Base-by-base conservation (phyloP, 495 filamentous ascomycete genomes). In the Poronia punctata region DNA sequence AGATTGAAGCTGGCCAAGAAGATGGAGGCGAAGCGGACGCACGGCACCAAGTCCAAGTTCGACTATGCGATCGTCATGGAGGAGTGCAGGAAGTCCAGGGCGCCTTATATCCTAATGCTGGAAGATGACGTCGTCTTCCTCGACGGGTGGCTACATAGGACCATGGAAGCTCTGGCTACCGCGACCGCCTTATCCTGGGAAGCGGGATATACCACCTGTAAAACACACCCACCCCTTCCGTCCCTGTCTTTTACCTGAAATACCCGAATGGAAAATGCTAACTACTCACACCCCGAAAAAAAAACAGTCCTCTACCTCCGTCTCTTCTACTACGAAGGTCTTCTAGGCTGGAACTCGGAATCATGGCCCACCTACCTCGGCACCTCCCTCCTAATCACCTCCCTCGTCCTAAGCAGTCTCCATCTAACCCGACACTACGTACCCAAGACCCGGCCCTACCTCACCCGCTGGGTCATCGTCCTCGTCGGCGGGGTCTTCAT, bases 261-360 rank as follows among this genome's bases (percentile, higher is more conserved):
- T n/a, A n/a, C n/a, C n/a, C n/a, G n/a, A n/a, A n/a, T n/a, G n/a
- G n/a, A n/a, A n/a, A n/a, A n/a, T n/a, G n/a, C n/a, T n/a, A n/a
- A n/a, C n/a, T n/a, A n/a, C n/a, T n/a, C n/a, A n/a, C n/a, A n/a
- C n/a, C n/a, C n/a, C n/a, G n/a, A n/a, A n/a, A 14, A 1, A 24
- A 16, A 4, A 11, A 24, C 14, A 54, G 46, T 44, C 42, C 32
- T 79, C 3, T 79, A 78, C 40, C 57, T 81, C 14, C 69, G 75
- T 3, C 60, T 79, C 3, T 81, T 81, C 55, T 75, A 76, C 50
- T 74, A 70, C 5, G 74, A 77, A 49, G 62, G 67, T 29, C 66
- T 70, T 17, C 60, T 74, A 10, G 74, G 74, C 15, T 78, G 73
- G 74, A 76, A 76, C 45, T 63, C 53, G 11, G 71, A 77, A 39